These are phyloP conservation scores for Leccinum boreale DNA, from an alignment of 768 basidiomycete species.

Conservation along the genomic window DNA sequence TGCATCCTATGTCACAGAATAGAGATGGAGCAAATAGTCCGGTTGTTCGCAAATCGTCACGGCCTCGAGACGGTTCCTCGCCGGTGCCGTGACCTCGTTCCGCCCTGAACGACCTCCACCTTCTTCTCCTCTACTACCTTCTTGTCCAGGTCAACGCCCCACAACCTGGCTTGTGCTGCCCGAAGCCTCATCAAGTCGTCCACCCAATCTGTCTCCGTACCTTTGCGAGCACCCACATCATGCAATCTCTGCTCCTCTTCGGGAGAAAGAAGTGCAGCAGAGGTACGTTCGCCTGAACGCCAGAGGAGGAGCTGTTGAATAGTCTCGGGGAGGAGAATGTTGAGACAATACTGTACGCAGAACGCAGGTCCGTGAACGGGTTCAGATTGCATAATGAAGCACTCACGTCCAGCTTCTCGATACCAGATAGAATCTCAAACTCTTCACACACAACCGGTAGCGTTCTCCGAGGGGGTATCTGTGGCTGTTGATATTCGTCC, in stretches of 20 bases:
- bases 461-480: neutral
- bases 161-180: conserved; percentile 37
- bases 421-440: conserved; percentile 41
- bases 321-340: conserved; percentile 69
- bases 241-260: conserved; percentile 58
- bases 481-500: conserved; percentile 7
- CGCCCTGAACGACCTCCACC: conserved; percentile 16
- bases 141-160: conserved; percentile 31
- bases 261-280: conserved; percentile 43
- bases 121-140: conserved; percentile 17
- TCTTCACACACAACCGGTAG: conserved; percentile 37
- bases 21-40: conserved; percentile 12
- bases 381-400: neutral
- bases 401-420: conserved; percentile 54
- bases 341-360: conserved; percentile 57
- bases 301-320: conserved; percentile 72
- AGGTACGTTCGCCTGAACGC: conserved; percentile 58
- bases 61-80: conserved; percentile 18
- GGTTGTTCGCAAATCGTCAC: conserved; percentile 1
- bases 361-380: neutral
- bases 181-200: conserved; percentile 50
- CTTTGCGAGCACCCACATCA: conserved; percentile 43
- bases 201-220: conserved; percentile 66
- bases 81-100: conserved; percentile 31
- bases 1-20: neutral